Percentiles rank a stretch among this genome's conserved stretches.
phyloP scores from a whole-genome alignment of 2,329 filamentous ascomycete genomes.

The Pyricularia pennisetigena region DNA sequence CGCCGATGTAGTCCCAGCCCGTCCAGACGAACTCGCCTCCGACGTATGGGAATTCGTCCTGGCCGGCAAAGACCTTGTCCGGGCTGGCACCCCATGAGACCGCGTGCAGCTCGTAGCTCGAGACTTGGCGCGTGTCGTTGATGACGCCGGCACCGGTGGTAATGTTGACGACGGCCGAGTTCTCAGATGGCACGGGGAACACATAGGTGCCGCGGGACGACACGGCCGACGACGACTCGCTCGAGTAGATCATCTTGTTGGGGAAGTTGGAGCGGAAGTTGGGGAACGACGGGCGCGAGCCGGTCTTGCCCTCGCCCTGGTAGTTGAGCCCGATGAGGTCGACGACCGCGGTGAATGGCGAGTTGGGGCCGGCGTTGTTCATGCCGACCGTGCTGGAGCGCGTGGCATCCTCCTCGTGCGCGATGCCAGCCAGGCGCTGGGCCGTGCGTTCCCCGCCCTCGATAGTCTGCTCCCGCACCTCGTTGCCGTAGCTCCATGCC shows the following conservation, averaged over 20 bases:
- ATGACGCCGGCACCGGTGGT: constrained; percentile 23
- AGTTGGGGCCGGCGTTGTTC: constrained; percentile 32
- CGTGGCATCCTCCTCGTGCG: constrained; percentile 35
- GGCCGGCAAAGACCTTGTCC: constrained; percentile 40
- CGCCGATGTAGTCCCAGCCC: constrained; percentile 19
- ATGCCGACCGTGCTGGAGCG: constrained; percentile 32
- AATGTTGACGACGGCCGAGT: constrained; percentile 20
- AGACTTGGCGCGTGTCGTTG: constrained; percentile 28
- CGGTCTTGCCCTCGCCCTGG: constrained; percentile 37
- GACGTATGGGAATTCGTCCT: constrained; percentile 37
- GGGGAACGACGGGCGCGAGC: constrained; percentile 22
- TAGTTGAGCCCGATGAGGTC: constrained; percentile 45
- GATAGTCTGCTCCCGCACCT: constrained; percentile 36
- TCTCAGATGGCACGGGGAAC: constrained; percentile 34
- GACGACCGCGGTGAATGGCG: constrained; percentile 26
- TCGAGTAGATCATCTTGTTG: constrained; percentile 33
- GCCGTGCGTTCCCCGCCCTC: constrained; percentile 20
- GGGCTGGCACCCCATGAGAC: constrained; percentile 34
- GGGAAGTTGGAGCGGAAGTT: constrained; percentile 33
- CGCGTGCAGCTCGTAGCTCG: constrained; percentile 41
- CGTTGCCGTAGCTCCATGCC: constrained; percentile 44
- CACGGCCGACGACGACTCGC: constrained; percentile 32
- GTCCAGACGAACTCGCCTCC: constrained; percentile 32
- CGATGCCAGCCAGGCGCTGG: constrained; percentile 27
- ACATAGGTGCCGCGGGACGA: constrained; percentile 41